Base-by-base conservation (phyloP, 345 rosid genomes). In the Draba incana region DNA sequence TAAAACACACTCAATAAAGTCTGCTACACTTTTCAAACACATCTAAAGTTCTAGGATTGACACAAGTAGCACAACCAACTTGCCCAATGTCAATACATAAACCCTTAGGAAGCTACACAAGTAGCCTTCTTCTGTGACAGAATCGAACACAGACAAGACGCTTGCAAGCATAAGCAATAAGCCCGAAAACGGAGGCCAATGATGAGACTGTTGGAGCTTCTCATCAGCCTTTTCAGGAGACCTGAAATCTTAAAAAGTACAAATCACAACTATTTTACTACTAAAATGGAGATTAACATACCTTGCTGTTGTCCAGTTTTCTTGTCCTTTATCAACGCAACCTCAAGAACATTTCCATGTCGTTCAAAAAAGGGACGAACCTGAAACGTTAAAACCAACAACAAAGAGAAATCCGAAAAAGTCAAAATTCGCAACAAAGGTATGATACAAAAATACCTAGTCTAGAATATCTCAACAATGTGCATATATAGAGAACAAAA, bases 241-340 rank as follows among this genome's bases (percentile, higher is more conserved):
- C 97, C 96, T 88, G 90, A 88, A 88, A 86, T 65, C 23, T 30
- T 48, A 71, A 81, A 82, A 83, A 72, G 69, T 52, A 77, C 50
- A 81, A 81, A 79, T 77, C 74, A 76, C 33, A 62, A 77, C 79
- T 64, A 85, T 66, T 76, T 20, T 57, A 57, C 78, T 52, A 30
- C 47, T 72, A 80, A 79, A 83, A 58, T 68, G 72, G 55, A 80
- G 64, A 62, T 15, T 62, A 45, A 72, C 85, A 61, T 85, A 94
- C 98, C 98, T 88, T 89, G 98, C 65, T 88, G 99, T 63, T 84
- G 99, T 50, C 98, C 99, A 14, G 99, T 91, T 82, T 82, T 89
- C 82, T 89, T 94, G 75, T 94, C 99, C 77, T 83, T 94, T 78
- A 94, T 89, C 79, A 89, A 66, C 56, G 99, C 99, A 75, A 94